These are phyloP conservation scores for Penicillium dipodomyicola DNA, from an alignment of 495 filamentous ascomycete genomes.

Conservation along the genomic window DNA sequence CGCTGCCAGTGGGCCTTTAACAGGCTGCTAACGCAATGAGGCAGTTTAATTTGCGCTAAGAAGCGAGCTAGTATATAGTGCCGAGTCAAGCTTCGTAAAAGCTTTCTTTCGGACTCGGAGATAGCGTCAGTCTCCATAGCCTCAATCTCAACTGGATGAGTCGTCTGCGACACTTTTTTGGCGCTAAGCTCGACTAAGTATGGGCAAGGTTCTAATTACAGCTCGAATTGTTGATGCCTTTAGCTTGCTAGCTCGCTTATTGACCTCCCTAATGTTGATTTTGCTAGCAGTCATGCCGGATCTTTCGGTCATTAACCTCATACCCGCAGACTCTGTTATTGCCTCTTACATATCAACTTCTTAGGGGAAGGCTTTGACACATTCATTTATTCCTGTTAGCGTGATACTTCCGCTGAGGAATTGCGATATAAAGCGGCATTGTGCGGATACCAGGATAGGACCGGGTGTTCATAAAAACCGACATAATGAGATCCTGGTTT, in stretches of 20 bases:
- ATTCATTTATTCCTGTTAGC: not conserved
- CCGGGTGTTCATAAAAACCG: not conserved
- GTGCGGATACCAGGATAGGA: not conserved
- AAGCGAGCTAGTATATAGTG: not conserved
- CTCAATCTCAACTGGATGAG: not conserved
- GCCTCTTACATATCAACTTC: not conserved
- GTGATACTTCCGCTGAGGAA: not conserved
- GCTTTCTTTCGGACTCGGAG: slow-evolving; percentile 1
- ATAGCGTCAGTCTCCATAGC: not conserved
- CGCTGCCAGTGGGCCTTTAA: not conserved
- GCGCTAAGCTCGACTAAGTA: slow-evolving; percentile 8
- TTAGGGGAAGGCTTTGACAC: not conserved
- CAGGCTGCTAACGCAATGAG: not conserved
- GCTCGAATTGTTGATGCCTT: not conserved
- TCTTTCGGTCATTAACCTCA: not conserved
- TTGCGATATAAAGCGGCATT: not conserved
- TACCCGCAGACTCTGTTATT: not conserved
- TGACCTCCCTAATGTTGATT: slow-evolving; percentile 8
- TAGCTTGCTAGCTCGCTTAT: slow-evolving; percentile 6
- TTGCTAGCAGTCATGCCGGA: not conserved
- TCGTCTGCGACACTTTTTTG: not conserved
- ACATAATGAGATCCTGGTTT: not conserved
- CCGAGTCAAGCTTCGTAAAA: slow-evolving; percentile 6
- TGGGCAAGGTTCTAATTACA: slow-evolving; percentile 7
- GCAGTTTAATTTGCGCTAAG: not conserved